Percentiles rank a stretch among this genome's conserved stretches.
These are phyloP conservation scores for Aspergillus aculeatinus DNA, from an alignment of 2,329 filamentous ascomycete species.

Conservation along the genomic window DNA sequence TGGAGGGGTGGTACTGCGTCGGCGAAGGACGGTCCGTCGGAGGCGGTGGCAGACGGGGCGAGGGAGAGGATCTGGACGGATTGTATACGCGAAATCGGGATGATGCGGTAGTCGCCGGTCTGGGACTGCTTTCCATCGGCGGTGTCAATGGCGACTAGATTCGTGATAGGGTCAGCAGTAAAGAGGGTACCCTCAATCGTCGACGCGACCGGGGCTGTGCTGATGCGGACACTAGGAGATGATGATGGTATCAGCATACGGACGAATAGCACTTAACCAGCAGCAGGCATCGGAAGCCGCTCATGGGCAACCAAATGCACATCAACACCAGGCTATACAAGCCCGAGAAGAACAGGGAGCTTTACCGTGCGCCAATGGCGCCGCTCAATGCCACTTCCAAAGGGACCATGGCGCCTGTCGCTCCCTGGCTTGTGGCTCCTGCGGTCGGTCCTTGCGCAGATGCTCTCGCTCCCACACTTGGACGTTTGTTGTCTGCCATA, in stretches of 20 bases:
- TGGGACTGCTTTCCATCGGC: slow-evolving; percentile 38
- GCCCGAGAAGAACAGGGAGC: not conserved
- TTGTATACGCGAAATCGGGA: slow-evolving; percentile 60
- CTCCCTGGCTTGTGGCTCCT: slow-evolving; percentile 36
- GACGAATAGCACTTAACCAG: not conserved
- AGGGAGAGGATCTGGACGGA: slow-evolving; percentile 56
- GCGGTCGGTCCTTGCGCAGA: slow-evolving; percentile 38
- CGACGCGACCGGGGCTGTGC: slow-evolving; percentile 52
- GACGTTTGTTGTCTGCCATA: slow-evolving; percentile 62
- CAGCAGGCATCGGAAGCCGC: not conserved
- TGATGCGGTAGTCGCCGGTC: slow-evolving; percentile 59
- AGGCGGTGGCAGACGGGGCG: slow-evolving; percentile 27
- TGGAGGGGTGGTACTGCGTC: slow-evolving; percentile 46
- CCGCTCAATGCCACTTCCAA: slow-evolving; percentile 57
- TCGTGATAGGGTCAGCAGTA: slow-evolving; percentile 60
- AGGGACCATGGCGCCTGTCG: slow-evolving; percentile 48
- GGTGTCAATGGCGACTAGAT: slow-evolving; percentile 62
- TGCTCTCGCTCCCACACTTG: slow-evolving; percentile 53
- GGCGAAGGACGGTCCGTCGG: slow-evolving; percentile 45
- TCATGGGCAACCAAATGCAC: not conserved
- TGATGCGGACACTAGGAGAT: slow-evolving; percentile 55
- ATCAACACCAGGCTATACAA: not conserved
- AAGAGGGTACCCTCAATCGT: slow-evolving; percentile 63
- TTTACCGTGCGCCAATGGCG: slow-evolving; percentile 62
- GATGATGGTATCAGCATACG: slow-evolving; percentile 2